Evolutionary conservation across 805 yeast genomes (phyloP).

Genomic region (Debaryomyces hansenii): DNA sequence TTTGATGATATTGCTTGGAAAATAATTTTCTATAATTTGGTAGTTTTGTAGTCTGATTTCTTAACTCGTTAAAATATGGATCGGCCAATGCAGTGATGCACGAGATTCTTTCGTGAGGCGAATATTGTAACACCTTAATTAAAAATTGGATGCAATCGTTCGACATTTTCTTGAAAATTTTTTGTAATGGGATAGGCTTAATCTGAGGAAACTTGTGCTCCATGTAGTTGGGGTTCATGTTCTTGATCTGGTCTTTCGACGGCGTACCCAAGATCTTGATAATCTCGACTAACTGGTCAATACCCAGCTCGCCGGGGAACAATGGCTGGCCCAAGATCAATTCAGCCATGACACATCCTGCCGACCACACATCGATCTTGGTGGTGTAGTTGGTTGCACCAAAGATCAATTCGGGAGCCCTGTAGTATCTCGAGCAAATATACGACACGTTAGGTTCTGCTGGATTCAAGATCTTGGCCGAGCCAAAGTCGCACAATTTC

Average conservation of each 20-base stretch:
- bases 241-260: conserved; percentile 81
- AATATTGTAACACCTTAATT: conserved; percentile 59
- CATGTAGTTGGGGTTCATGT: conserved; percentile 96
- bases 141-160: conserved; percentile 56
- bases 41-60: conserved; percentile 35
- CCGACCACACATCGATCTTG: conserved; percentile 96
- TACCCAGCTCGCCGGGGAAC: conserved; percentile 97
- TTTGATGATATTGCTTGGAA: conserved; percentile 35
- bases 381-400: conserved; percentile 97
- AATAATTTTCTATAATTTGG: conserved; percentile 46
- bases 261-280: conserved; percentile 97
- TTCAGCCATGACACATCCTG: conserved; percentile 98
- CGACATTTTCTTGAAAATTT: conserved; percentile 61
- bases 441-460: conserved; percentile 93
- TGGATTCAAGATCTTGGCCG: conserved; percentile 88
- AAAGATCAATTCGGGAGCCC: conserved; percentile 97
- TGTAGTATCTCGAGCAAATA: conserved; percentile 92
- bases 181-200: conserved; percentile 70
- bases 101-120: conserved; percentile 63
- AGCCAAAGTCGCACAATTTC: conserved; percentile 94
- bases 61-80: conserved; percentile 56
- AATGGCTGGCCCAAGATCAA: conserved; percentile 91
- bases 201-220: conserved; percentile 94
- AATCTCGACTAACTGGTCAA: conserved; percentile 95
- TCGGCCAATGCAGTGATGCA: conserved; percentile 55